phyloP scores from a whole-genome alignment of 208 protist species.

The Trypanosoma scelopori region DNA sequence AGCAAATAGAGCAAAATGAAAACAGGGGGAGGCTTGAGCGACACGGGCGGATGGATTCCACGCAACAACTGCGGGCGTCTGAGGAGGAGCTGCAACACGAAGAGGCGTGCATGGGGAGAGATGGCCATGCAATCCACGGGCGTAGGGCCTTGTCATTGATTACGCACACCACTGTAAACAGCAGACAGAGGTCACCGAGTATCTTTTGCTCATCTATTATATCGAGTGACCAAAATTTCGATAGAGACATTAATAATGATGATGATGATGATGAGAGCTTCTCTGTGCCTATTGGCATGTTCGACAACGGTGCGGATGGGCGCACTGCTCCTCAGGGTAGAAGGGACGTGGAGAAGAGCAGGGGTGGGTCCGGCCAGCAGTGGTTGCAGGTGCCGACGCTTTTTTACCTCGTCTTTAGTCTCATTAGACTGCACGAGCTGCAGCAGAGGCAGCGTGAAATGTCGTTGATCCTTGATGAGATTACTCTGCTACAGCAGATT shows the following conservation, averaged over 20 bases:
- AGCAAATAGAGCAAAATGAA: too few species aligned
- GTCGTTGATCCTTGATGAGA: conserved; percentile 19
- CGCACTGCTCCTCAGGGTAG: neutral
- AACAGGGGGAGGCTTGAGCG: too few species aligned
- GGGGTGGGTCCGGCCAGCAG: conserved; percentile 16
- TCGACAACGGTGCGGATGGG: neutral
- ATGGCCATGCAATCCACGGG: too few species aligned
- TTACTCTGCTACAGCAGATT: conserved; percentile 24
- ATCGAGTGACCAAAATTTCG: neutral
- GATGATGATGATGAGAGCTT: neutral
- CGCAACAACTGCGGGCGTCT: too few species aligned
- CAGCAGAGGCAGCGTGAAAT: conserved; percentile 26
- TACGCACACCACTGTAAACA: too few species aligned
- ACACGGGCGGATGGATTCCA: too few species aligned
- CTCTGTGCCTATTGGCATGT: neutral
- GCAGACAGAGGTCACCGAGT: too few species aligned
- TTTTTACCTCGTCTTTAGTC: conserved; percentile 60
- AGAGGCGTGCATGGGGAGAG: too few species aligned
- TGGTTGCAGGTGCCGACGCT: conserved; percentile 65
- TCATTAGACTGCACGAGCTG: conserved; percentile 66
- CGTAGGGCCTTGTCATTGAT: too few species aligned
- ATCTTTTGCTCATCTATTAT: neutral
- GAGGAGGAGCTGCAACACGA: too few species aligned
- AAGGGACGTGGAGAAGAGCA: neutral
- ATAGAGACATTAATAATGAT: neutral